Evolutionary conservation across 148 eudicot species (phyloP).

Genomic region (Amaranthus hypochondriacus): DNA sequence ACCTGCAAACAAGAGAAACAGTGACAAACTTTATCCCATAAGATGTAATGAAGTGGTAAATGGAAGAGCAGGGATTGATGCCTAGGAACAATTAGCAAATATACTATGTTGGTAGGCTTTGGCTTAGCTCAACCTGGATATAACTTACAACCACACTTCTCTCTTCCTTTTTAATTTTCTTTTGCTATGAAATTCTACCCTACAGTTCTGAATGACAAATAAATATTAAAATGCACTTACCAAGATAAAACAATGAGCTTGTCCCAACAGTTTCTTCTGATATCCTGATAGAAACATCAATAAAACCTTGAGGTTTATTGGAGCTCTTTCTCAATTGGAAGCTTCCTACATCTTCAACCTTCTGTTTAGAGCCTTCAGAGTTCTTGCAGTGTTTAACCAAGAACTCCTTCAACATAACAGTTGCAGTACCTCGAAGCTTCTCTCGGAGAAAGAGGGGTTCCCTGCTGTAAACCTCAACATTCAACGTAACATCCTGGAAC

Average conservation of each 20-base stretch:
- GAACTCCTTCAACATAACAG: too few species aligned
- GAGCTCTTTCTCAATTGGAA: constrained; percentile 65
- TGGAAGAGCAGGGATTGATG: neutral
- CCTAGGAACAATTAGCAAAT: too few species aligned
- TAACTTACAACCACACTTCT: too few species aligned
- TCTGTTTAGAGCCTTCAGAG: constrained; percentile 35
- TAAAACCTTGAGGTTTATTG: constrained; percentile 61
- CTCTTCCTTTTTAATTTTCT: too few species aligned
- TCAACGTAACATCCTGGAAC: too few species aligned
- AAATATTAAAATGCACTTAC: constrained; percentile 24
- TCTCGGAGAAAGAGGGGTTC: too few species aligned
- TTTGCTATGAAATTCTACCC: too few species aligned
- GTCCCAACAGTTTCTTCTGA: constrained; percentile 50
- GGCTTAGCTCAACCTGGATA: too few species aligned
- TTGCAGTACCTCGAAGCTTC: too few species aligned
- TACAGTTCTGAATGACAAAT: neutral
- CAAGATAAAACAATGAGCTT: constrained; percentile 37
- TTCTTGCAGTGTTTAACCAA: constrained; percentile 4
- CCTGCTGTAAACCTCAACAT: too few species aligned
- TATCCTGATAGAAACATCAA: constrained; percentile 70
- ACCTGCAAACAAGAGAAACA: constrained; percentile 24
- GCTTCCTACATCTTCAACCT: constrained; percentile 64
- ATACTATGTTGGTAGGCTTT: too few species aligned
- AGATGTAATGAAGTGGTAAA: neutral
- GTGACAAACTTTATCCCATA: neutral